Percentiles rank a stretch among this genome's conserved stretches.
Evolutionary conservation across 768 basidiomycete species (phyloP).

Genomic region (Cystobasidium onofrii): DNA sequence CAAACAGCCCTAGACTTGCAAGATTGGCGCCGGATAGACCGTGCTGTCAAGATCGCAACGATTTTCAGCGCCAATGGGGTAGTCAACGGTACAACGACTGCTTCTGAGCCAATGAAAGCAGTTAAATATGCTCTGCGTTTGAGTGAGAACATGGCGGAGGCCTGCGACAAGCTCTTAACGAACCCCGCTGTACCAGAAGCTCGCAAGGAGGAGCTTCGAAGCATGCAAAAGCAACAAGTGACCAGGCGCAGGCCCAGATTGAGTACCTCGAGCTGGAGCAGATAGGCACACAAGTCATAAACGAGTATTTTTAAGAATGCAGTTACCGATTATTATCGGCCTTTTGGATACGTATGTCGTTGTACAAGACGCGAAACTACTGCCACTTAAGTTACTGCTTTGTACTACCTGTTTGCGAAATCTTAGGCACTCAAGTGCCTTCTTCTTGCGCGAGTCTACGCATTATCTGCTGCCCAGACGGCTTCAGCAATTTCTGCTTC

Average conservation of each 20-base stretch:
- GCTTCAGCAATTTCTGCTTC: conserved; percentile 33
- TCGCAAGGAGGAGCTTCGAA: background rate
- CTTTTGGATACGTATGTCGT: background rate
- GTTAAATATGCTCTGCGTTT: background rate
- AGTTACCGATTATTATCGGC: background rate
- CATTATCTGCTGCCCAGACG: conserved; percentile 38
- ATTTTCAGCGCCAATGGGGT: background rate
- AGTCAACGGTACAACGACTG: too few relatives aligned
- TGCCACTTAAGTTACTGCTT: background rate
- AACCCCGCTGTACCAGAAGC: background rate
- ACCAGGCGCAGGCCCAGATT: background rate
- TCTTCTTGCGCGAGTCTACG: background rate
- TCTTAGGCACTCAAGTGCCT: background rate
- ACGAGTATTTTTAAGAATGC: background rate
- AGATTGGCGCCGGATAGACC: conserved; percentile 20
- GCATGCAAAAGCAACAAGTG: background rate
- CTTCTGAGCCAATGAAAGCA: background rate
- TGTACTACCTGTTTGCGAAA: background rate
- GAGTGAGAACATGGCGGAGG: background rate
- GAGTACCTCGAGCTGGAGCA: background rate
- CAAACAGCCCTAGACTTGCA: background rate
- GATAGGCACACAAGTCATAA: background rate
- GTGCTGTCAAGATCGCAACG: background rate
- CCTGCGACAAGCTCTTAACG: background rate
- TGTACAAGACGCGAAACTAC: background rate